Evolutionary conservation across 2,329 filamentous ascomycete genomes (phyloP).

Genomic region (Penicillium sp.): DNA sequence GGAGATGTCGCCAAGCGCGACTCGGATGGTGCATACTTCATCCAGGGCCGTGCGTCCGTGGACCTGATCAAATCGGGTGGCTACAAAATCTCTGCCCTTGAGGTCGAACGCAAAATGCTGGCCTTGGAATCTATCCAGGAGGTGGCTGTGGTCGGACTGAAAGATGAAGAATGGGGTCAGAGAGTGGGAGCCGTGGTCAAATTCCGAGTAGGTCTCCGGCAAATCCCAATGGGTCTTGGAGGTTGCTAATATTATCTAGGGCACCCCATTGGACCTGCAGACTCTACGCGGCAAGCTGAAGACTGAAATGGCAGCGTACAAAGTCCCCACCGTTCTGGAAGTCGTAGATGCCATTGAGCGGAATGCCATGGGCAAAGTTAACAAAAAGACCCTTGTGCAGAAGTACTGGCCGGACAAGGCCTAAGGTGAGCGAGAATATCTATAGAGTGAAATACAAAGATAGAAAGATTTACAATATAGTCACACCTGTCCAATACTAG

Average conservation of each 20-base stretch:
- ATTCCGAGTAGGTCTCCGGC: conserved; percentile 19
- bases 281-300: conserved; percentile 34
- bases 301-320: conserved; percentile 69
- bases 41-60: conserved; percentile 50
- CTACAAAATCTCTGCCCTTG: conserved; percentile 53
- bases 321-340: conserved; percentile 85
- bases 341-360: conserved; percentile 60
- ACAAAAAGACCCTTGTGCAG: conserved; percentile 39
- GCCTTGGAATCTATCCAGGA: conserved; percentile 48
- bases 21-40: conserved; percentile 46
- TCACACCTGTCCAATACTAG: no score
- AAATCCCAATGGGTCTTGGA: neutral
- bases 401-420: conserved; percentile 35
- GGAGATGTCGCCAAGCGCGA: conserved; percentile 44
- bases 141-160: conserved; percentile 52
- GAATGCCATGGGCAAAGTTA: conserved; percentile 79
- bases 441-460: neutral
- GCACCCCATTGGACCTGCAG: conserved; percentile 28
- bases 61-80: conserved; percentile 55
- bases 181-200: conserved; percentile 52
- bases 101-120: conserved; percentile 53
- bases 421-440: conserved; percentile 4
- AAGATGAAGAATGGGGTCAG: conserved; percentile 53
- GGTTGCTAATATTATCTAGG: conserved; percentile 14
- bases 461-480: no score